Conservation (phyloP, 1,284 basidiomycete species). For the Phylloporus sp. region DNA sequence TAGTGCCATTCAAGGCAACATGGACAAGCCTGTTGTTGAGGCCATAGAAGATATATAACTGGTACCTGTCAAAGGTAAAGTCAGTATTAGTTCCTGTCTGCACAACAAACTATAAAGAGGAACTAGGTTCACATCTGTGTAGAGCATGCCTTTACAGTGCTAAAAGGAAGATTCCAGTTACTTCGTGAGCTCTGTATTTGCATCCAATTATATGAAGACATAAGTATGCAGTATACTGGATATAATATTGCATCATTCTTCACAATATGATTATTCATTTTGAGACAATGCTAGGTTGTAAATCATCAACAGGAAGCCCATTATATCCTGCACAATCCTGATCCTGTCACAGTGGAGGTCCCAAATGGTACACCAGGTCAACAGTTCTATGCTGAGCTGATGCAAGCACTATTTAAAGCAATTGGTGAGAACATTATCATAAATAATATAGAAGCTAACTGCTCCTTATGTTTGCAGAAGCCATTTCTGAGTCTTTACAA, state of each 20-base stretch:
- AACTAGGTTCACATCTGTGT: background rate
- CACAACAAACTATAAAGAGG: too few species aligned
- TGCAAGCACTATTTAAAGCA: too few species aligned
- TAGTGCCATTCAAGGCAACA: background rate
- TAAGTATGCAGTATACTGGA: background rate
- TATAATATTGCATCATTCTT: conserved; percentile 6
- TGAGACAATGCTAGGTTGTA: background rate
- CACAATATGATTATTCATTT: conserved; percentile 10
- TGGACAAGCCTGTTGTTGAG: background rate
- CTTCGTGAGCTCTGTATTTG: background rate
- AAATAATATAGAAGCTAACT: too few species aligned
- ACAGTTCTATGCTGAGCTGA: conserved; percentile 13
- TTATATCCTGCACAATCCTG: background rate
- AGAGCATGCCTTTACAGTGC: background rate
- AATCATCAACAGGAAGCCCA: background rate
- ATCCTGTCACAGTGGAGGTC: background rate
- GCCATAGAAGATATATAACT: background rate
- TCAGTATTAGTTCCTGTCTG: too few species aligned
- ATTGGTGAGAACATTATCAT: too few species aligned
- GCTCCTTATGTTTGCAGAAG: too few species aligned
- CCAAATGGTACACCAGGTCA: background rate
- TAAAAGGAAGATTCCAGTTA: background rate
- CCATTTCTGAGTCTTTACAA: too few species aligned
- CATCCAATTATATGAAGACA: background rate
- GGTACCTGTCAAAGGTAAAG: background rate